Base-by-base conservation (phyloP, 768 basidiomycete genomes). In the Pholiota molesta region DNA sequence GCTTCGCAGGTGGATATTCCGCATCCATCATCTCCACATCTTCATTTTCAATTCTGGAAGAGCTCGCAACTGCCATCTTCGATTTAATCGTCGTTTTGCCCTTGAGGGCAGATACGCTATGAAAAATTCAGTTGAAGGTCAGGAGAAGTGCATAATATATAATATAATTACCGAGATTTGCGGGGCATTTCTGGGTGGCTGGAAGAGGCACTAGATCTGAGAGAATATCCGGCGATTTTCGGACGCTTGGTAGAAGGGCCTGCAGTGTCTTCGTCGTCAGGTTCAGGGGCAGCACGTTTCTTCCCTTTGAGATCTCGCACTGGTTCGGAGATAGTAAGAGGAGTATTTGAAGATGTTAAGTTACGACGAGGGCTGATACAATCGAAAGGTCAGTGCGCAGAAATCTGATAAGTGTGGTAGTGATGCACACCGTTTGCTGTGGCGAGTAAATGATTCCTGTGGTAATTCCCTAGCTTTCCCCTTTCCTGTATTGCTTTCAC, bases 261-360 rank as follows among this genome's bases (percentile, higher is more conserved):
- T 67, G 79, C 74, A 53, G 71, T 71, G 26, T 80, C 77, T 73
- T 92, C 90, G 73, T 90, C 87, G 75, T 90, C 90, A 47, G 86
- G 86, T 77, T 94, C 91, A 52, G 90, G 89, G 33, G 82, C 85
- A 40, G 93, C 94, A 69, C 93, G 90, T 79, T 96, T 97, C 87
- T 97, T 97, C 61, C 94, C 95, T 77, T 96, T 96, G 66, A 76
- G 75, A 77, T 94, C 92, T 71, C 82, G 83, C 2, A 78, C 67
- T 53, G 89, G 85, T 81, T 94, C 93, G 87, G 87, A 88, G 76
- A 93, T 94, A 60, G 84, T 78, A 77, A 84, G 74, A 67, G 82
- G 72, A 66, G 79, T 53, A 69, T 79, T 68, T 64, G 77, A 65
- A 63, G 79, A 64, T 57, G 72, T 59, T 53, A 84, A 83, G 63